phyloP scores from a whole-genome alignment of 192 early-diverging fungal species.

The Coemansia sp. region DNA sequence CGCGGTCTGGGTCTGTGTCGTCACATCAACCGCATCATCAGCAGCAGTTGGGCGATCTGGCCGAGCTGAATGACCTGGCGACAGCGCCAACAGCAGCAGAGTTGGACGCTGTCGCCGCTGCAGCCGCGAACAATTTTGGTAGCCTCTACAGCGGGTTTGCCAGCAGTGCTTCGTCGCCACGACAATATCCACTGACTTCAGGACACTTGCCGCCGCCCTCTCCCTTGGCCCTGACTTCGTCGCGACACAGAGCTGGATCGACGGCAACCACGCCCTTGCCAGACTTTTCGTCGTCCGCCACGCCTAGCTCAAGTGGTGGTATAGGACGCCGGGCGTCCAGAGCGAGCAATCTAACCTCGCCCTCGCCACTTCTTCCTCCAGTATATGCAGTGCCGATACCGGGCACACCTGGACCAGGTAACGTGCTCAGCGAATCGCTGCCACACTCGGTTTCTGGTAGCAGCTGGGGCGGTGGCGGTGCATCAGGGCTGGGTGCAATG shows the following conservation, averaged over 20 bases:
- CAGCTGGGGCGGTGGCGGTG: slow-evolving; percentile 45
- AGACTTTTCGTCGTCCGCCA: slow-evolving; percentile 26
- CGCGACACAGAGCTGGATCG: slow-evolving; percentile 27
- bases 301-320: slow-evolving; percentile 26
- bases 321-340: slow-evolving; percentile 38
- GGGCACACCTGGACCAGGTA: slow-evolving; percentile 54
- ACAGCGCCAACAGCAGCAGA: slow-evolving; percentile 7
- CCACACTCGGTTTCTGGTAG: slow-evolving; percentile 31
- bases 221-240: slow-evolving; percentile 33
- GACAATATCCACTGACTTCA: slow-evolving; percentile 9
- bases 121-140: slow-evolving; percentile 5
- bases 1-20: slow-evolving; percentile 39
- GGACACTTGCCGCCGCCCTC: slow-evolving; percentile 42
- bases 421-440: slow-evolving; percentile 51
- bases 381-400: slow-evolving; percentile 55
- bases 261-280: slow-evolving; percentile 25
- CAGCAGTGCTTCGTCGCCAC: slow-evolving; percentile 32
- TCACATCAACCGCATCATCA: slow-evolving; percentile 39
- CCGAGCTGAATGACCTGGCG: slow-evolving; percentile 6
- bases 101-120: background rate
- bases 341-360: slow-evolving; percentile 26
- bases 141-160: slow-evolving; percentile 32
- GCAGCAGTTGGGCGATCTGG: slow-evolving; percentile 13
- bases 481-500: slow-evolving; percentile 27
- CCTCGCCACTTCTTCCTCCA: slow-evolving; percentile 52